Evolutionary conservation across 139 green algal genomes (phyloP), one percentile per base, ranked within the genome.

Genomic region (Micractinium sp.): DNA sequence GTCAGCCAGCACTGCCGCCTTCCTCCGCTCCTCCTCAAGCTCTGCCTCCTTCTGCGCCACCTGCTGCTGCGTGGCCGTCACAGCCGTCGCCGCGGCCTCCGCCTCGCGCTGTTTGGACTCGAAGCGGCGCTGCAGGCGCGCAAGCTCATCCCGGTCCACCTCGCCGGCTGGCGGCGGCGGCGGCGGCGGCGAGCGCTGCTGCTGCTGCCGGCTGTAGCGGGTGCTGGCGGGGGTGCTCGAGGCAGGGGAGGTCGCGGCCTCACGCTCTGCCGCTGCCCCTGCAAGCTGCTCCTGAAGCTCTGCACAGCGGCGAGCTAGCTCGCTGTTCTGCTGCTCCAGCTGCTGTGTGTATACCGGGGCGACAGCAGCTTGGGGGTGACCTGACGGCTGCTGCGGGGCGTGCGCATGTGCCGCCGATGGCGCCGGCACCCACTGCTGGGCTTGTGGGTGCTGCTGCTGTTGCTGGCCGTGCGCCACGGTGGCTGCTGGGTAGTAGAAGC

Each of bases 241-340:
- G 29, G 47, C 31, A 7, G 79, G 63, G 14, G 63, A 71, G 63
- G 63, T 27, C 12, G 33, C 36, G 29, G 71, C 71, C 71, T 77
- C 71, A 38, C 31, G 71, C 3, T 41, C 74, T 47, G 74, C 35
- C 18, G 74, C 74, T 31, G 74, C 74, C 2, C n/a, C 33, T 9
- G 74, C 41, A 19, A 85, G 31, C 12, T 36, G 27, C 60, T 53
- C 81, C 81, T 86, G 81, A 35, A 86, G 56, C 60, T 86, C 56
- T 16, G 13, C 31, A 60, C 81, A 86, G 9, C 67, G 81, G 5
- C 60, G n/a, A 31, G 56, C 39, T 56, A 86, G 56, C 60, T 75
- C 81, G 2, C n/a, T 56, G 60, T 86, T 86, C 47, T 66, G 56
- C 81, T 75, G 56, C 81, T 86, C 81, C 60, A 86, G 60, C 60